Conservation (phyloP, 192 early-diverging fungal species). For the Linnemannia schmuckeri region DNA sequence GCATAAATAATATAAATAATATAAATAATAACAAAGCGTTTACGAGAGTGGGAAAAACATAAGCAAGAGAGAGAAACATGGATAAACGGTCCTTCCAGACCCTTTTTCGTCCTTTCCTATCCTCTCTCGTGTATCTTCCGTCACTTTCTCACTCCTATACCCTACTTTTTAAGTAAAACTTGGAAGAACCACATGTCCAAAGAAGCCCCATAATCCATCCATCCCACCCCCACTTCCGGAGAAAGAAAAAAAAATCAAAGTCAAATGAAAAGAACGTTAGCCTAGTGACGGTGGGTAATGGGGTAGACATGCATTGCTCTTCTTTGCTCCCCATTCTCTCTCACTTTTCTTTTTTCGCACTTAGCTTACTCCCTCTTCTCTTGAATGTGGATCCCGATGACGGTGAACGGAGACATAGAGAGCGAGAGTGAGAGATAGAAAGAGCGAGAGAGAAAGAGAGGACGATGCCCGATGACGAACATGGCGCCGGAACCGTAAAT, state of each 20-base stretch:
- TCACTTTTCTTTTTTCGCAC: not conserved
- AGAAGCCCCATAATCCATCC: too few species aligned
- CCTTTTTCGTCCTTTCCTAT: not conserved
- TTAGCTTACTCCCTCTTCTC: not conserved
- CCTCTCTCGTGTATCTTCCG: not conserved
- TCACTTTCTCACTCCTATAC: not conserved
- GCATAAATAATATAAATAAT: not conserved
- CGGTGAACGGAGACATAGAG: too few species aligned
- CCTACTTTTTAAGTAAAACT: too few species aligned
- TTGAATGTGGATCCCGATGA: not conserved
- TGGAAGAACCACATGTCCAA: too few species aligned
- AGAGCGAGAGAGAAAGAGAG: not conserved
- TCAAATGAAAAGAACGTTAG: too few species aligned
- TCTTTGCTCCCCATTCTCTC: not conserved
- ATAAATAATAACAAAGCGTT: not conserved
- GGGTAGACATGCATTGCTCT: not conserved
- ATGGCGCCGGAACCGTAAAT: not conserved
- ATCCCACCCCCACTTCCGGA: too few species aligned
- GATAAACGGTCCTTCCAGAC: not conserved
- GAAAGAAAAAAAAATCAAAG: too few species aligned
- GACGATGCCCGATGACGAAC: not conserved
- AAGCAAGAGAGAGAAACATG: not conserved
- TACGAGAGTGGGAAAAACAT: not conserved
- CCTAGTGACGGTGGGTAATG: too few species aligned
- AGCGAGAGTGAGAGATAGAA: not conserved